Conservation (phyloP, 441 rosid genomes). For the Iberis amara region DNA sequence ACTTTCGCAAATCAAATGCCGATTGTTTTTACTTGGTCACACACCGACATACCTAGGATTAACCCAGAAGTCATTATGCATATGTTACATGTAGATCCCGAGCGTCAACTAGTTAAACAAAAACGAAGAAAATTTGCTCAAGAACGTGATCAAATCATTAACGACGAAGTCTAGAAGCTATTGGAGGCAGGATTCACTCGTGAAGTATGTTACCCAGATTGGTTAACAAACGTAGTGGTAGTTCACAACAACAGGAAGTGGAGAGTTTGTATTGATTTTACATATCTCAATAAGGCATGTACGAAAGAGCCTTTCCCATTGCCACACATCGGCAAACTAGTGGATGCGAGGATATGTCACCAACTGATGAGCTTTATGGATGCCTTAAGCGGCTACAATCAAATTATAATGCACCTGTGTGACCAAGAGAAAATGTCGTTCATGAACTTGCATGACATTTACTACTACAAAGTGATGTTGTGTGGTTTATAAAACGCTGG, state of each 20-base stretch:
- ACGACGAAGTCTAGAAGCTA: neutral
- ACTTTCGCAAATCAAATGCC: neutral
- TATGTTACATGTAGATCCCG: neutral
- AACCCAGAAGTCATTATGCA: neutral
- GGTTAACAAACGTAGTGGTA: neutral
- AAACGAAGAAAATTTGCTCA: neutral
- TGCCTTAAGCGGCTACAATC: neutral
- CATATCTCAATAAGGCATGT: neutral
- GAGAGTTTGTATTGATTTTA: neutral
- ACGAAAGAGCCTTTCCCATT: neutral
- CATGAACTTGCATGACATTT: no score
- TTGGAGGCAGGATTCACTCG: neutral
- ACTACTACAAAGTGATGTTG: neutral
- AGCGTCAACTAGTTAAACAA: neutral
- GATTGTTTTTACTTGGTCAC: neutral
- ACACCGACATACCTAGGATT: neutral
- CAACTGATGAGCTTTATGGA: neutral
- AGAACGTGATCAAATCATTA: neutral
- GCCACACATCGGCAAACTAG: neutral
- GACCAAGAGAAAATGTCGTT: no score
- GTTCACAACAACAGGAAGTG: neutral
- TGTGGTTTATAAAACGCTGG: neutral
- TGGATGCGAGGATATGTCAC: neutral
- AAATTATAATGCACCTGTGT: no score
- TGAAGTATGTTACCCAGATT: neutral